phyloP scores from a whole-genome alignment of 176 grass and related monocot species.

The Echinochloa phyllopogon region DNA sequence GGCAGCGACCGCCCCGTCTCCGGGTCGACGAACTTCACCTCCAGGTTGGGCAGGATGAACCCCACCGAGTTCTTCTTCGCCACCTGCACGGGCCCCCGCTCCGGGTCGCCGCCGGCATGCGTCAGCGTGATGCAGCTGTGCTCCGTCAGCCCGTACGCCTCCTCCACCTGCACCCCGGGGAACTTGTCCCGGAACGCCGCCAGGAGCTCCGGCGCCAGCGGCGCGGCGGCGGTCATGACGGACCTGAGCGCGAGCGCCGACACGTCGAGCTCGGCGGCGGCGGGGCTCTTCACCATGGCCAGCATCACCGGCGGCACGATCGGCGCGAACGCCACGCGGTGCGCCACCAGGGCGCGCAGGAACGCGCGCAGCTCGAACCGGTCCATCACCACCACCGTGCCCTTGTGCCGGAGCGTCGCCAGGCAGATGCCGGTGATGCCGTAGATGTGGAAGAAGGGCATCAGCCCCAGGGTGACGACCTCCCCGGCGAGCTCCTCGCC shows the following conservation, averaged over 20 bases:
- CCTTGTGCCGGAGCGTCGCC: conserved; percentile 74
- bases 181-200: conserved; percentile 75
- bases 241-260: conserved; percentile 55
- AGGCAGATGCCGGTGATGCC: conserved; percentile 90
- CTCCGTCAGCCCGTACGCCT: conserved; percentile 91
- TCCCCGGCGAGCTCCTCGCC: conserved; percentile 45
- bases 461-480: conserved; percentile 62
- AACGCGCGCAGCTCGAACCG: conserved; percentile 75
- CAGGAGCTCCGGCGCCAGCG: conserved; percentile 66
- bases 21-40: conserved; percentile 88
- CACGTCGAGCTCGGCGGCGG: conserved; percentile 59
- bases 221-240: conserved; percentile 84
- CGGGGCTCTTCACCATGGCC: conserved; percentile 80
- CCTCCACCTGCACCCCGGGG: conserved; percentile 73
- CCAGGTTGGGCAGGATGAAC: conserved; percentile 87
- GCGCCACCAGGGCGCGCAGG: conserved; percentile 55
- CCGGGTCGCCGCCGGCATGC: conserved; percentile 57
- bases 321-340: conserved; percentile 76
- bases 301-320: conserved; percentile 85
- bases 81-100: not conserved
- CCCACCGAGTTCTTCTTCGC: conserved; percentile 86
- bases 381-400: conserved; percentile 90
- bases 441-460: conserved; percentile 98
- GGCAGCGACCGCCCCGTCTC: conserved; percentile 69
- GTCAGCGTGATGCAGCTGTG: conserved; percentile 95